Evolutionary conservation across 306 rosid species (phyloP).

Genomic region (Hippophae tibetana): DNA sequence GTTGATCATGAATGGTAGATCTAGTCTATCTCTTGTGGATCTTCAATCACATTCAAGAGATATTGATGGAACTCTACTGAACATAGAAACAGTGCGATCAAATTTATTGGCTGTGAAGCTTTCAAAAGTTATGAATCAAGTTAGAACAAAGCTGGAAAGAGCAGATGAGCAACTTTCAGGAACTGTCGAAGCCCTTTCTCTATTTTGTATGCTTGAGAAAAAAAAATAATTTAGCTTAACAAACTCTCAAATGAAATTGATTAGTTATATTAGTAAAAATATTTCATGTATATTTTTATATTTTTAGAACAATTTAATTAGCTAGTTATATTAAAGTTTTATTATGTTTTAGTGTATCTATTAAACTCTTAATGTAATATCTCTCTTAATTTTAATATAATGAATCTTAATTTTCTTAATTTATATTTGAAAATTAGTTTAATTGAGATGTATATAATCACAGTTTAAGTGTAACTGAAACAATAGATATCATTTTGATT

Average conservation of each 20-base stretch:
- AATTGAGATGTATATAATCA: too few species aligned
- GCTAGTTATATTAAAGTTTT: too few species aligned
- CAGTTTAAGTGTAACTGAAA: too few species aligned
- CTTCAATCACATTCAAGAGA: slow-evolving; percentile 10
- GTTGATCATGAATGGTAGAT: not conserved
- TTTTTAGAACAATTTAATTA: too few species aligned
- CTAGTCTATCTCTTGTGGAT: not conserved
- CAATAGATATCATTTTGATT: too few species aligned
- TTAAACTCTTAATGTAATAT: too few species aligned
- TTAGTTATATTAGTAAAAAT: too few species aligned
- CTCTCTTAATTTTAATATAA: too few species aligned
- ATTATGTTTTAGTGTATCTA: too few species aligned
- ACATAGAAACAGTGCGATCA: slow-evolving; percentile 32
- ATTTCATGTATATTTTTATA: too few species aligned
- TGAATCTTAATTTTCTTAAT: too few species aligned
- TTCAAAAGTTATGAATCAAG: slow-evolving; percentile 38
- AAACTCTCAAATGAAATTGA: slow-evolving; percentile 51
- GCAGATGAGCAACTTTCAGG: slow-evolving; percentile 55
- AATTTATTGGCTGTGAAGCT: slow-evolving; percentile 22
- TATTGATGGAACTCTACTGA: slow-evolving; percentile 24
- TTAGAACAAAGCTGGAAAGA: slow-evolving; percentile 51
- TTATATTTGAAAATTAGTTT: too few species aligned
- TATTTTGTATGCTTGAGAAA: slow-evolving; percentile 54
- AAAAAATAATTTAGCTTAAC: slow-evolving; percentile 43
- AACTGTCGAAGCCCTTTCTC: slow-evolving; percentile 36